Percentiles rank a stretch among this genome's conserved stretches.
phyloP scores from a whole-genome alignment of 192 early-diverging fungal species.

The Anaeromyces robustus region DNA sequence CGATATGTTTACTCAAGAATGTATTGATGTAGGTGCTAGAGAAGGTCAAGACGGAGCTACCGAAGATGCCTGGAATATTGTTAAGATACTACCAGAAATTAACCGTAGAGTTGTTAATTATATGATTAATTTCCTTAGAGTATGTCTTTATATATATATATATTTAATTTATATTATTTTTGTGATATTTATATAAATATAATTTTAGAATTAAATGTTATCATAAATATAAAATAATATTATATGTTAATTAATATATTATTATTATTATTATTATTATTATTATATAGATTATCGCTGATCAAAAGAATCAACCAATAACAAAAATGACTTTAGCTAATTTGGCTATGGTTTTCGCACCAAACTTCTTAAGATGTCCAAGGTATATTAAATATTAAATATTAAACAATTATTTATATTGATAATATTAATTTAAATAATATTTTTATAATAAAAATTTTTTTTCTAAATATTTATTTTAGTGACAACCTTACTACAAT shows the following conservation, averaged over 20 bases:
- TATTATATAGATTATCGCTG: conserved; percentile 42
- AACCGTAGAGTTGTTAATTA: conserved; percentile 58
- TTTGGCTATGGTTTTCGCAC: conserved; percentile 91
- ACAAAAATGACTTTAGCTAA: conserved; percentile 89
- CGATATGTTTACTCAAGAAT: not conserved
- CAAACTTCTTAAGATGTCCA: conserved; percentile 81
- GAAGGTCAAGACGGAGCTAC: conserved; percentile 15
- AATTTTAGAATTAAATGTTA: no score
- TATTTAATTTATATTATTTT: no score
- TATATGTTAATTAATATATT: no score
- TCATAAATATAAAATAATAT: no score
- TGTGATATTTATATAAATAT: no score
- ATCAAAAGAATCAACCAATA: conserved; percentile 43
- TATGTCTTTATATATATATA: no score
- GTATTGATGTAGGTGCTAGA: conserved; percentile 21
- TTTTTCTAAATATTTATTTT: not conserved
- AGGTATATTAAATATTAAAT: not conserved
- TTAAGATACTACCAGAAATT: conserved; percentile 31
- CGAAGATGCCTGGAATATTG: conserved; percentile 13
- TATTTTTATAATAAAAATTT: conserved; percentile 16
- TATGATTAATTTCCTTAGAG: conserved; percentile 67
- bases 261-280: no score
- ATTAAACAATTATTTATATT: no score
- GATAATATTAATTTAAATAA: no score
- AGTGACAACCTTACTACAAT: conserved; percentile 31